Base-by-base conservation (phyloP, 768 basidiomycete species). In the Brasilioporus rufonigricans region DNA sequence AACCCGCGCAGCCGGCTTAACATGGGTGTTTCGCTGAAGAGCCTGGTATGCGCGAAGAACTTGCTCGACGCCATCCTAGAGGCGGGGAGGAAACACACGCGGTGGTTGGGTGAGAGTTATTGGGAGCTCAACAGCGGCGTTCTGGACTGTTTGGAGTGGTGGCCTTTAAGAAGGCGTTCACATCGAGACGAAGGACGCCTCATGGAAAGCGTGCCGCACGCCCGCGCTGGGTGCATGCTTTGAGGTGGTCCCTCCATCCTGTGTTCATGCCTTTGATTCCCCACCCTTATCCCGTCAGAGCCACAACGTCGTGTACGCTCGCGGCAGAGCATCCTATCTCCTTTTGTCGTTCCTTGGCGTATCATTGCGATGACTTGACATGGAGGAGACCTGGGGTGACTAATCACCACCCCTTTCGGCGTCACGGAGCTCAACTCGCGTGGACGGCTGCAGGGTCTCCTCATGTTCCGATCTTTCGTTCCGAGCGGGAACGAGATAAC, bases 161-260 rank as follows among this genome's bases (percentile, higher is more conserved):
- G 63, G 54, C 47, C 52, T 63, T 63, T 59, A 62, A 66, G 57
- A 58, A 54, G 58, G 60, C 50, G 43, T 52, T 52, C 38, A 21
- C 49, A 51, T 57, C 55, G 53, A 55, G 59, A 50, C 55, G 52
- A 60, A 54, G 55, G 49, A 56, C 46, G 67, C 67, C 67, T 68
- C 67, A 63, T 68, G 67, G 60, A 43, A 68, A 60, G 54, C 53
- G 55, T 70, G 67, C 68, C 59, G 65, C 67, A 69, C 55, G 39
- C 63, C 63, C 48, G 57, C 64, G 49, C 53, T 45, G 58, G 31
- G 52, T 61, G 53, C 61, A 51, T 57, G 65, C 53, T 36, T 60
- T 49, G 53, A 44, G 49, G 50, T 65, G 53, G 48, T 21, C 44
- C 38, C 50, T 43, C 49, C 35, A 49, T 58, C 45, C 39, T 35